Evolutionary conservation across 139 green algal genomes (phyloP).

Genomic region (Asterochloris sp.): DNA sequence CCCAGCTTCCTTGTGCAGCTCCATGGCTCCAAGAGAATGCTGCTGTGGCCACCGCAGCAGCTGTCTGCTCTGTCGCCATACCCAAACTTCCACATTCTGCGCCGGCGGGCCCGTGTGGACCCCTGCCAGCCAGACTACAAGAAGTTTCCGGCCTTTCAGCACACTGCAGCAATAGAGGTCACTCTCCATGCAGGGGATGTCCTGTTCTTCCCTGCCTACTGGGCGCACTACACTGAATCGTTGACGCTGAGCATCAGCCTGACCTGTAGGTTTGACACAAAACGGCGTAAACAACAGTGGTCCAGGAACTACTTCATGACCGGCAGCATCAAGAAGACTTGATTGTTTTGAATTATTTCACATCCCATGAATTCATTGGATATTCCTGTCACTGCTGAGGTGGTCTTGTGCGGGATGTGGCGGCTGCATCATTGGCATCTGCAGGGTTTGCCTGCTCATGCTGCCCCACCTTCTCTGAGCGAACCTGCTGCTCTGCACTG

Average conservation of each 20-base stretch:
- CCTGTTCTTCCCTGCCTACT: slow-evolving; percentile 41
- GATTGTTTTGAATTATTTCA: too few species aligned
- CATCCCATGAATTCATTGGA: too few species aligned
- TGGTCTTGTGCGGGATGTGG: too few species aligned
- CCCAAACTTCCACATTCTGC: slow-evolving; percentile 37
- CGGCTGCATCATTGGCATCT: too few species aligned
- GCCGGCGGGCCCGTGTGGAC: slow-evolving; percentile 26
- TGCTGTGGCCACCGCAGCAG: slow-evolving; percentile 36
- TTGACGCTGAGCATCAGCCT: slow-evolving; percentile 14
- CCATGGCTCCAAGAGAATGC: slow-evolving; percentile 37
- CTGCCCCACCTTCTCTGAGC: too few species aligned
- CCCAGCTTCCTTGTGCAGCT: slow-evolving; percentile 37
- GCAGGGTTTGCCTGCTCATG: too few species aligned
- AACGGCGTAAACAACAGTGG: too few species aligned
- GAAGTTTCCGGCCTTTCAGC: slow-evolving; percentile 15
- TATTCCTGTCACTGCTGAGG: too few species aligned
- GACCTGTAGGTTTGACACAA: slow-evolving; percentile 16
- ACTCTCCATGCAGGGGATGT: slow-evolving; percentile 42
- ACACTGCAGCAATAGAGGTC: slow-evolving; percentile 31
- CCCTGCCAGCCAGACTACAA: slow-evolving; percentile 15
- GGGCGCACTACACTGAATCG: slow-evolving; percentile 52
- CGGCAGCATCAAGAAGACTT: too few species aligned
- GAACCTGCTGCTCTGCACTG: too few species aligned
- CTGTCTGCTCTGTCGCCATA: slow-evolving; percentile 30
- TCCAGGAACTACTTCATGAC: too few species aligned